Conservation (phyloP, 345 rosid species). For the Pistacia atlantica region DNA sequence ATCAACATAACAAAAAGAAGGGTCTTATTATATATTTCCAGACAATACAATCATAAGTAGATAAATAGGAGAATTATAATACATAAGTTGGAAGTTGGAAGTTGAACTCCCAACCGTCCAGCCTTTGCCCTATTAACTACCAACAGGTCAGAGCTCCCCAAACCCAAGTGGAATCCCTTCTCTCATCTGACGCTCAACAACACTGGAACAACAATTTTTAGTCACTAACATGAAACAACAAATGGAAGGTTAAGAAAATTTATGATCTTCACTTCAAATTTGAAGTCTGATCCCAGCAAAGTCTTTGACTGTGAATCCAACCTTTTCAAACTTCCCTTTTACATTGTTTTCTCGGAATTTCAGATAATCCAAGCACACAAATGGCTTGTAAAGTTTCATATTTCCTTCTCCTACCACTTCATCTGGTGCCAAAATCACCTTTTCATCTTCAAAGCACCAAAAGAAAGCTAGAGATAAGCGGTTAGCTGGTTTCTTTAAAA, state of each 20-base stretch:
- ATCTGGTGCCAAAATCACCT: constrained; percentile 34
- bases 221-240: constrained; percentile 6
- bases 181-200: constrained; percentile 2
- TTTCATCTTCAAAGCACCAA: constrained; percentile 48
- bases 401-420: constrained; percentile 33
- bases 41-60: background rate
- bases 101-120: constrained; percentile 23
- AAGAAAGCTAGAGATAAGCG: constrained; percentile 44
- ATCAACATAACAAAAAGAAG: background rate
- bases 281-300: constrained; percentile 34
- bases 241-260: background rate
- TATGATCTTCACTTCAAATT: background rate
- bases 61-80: constrained; percentile 6
- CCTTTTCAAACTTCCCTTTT: constrained; percentile 45
- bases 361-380: constrained; percentile 46
- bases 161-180: background rate
- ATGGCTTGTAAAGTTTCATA: constrained; percentile 30
- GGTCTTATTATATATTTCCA: background rate
- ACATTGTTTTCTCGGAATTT: constrained; percentile 38
- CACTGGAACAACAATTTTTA: background rate
- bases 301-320: constrained; percentile 46
- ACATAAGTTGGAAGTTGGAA: constrained; percentile 22
- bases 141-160: constrained; percentile 15
- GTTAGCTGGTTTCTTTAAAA: constrained; percentile 26
- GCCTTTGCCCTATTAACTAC: constrained; percentile 20